These are phyloP conservation scores for Scheffersomyces stipitis DNA, from an alignment of 805 yeast species.

Conservation along the genomic window DNA sequence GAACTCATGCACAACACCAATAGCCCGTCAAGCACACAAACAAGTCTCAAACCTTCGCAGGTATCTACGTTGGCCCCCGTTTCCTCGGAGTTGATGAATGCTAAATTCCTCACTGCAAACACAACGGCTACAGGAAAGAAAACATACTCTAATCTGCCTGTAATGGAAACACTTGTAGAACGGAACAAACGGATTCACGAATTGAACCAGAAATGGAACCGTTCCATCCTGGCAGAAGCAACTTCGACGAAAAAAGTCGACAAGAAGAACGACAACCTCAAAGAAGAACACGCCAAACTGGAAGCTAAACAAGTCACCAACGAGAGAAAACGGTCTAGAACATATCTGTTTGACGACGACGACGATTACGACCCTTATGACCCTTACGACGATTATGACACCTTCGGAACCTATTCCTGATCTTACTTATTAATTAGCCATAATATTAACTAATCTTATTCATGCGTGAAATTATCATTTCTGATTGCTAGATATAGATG, in stretches of 20 bases:
- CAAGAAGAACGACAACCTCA: neutral
- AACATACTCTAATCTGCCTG: slow-evolving; percentile 2
- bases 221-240: slow-evolving; percentile 15
- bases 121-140: slow-evolving; percentile 1
- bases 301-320: neutral
- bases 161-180: slow-evolving; percentile 18
- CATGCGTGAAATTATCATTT: too few species aligned
- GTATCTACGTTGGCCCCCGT: too few species aligned
- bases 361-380: slow-evolving; percentile 8
- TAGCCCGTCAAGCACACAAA: slow-evolving; percentile 6
- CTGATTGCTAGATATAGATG: too few species aligned
- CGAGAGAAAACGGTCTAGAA: slow-evolving; percentile 16
- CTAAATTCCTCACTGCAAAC: neutral
- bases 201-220: slow-evolving; percentile 43
- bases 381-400: slow-evolving; percentile 6
- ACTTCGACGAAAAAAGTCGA: neutral
- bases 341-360: slow-evolving; percentile 15
- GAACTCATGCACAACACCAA: slow-evolving; percentile 25
- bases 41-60: neutral
- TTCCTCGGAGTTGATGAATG: neutral
- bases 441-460: too few species aligned
- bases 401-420: neutral
- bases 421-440: too few species aligned
- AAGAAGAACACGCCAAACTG: neutral
- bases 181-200: slow-evolving; percentile 35